Base-by-base conservation (phyloP, 1,284 basidiomycete genomes). In the Cryptococcus amylolentus region DNA sequence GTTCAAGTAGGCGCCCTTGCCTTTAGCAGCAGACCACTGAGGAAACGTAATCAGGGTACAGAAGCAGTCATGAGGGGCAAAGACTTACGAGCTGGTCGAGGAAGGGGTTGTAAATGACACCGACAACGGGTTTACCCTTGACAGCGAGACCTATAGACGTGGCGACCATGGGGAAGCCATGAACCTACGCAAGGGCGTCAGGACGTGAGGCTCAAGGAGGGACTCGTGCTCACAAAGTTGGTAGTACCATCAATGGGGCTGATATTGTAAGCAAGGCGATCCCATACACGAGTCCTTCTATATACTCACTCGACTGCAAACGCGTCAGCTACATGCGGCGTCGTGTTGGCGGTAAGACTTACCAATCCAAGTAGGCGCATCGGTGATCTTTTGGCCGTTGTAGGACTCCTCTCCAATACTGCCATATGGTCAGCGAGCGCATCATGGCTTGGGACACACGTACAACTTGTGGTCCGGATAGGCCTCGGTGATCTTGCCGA, bases 101-200 rank as follows among this genome's bases (percentile, higher is more conserved):
- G 81, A 94, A 94, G 0, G 94, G 94, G 71, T 95, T 96, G 80
- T 86, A 94, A 62, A 94, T 86, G 49, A 95, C 90, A 0, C 92
- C 95, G 20, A 98, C 81, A 6, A 91, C 83, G 5, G 95, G 90
- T 13, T 82, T 81, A 61, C 85, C 85, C 61, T 87, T 81, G 77
- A 89, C 86, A 59, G 95, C 88, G 63, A 98, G 81, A 2, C 93
- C 95, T 56, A 98, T 85, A 18, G 91, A 95, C 69, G 95, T 89
- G 75, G 89, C 91, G 20, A 86, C 88, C 73, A 87, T 89, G 3
- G 92, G 92, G 74, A 94, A 94, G 26, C 76, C 76, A 49, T 76
- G 74, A 43, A 72, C 64, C 71, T 77, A 45, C 18, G 12, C 20
- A 26, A 3, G 16, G 14, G 12, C 27, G 48, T 46, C 31, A 51